These are phyloP conservation scores for Taiwanofungus camphoratus DNA, from an alignment of 1,284 basidiomycete species.

Conservation along the genomic window DNA sequence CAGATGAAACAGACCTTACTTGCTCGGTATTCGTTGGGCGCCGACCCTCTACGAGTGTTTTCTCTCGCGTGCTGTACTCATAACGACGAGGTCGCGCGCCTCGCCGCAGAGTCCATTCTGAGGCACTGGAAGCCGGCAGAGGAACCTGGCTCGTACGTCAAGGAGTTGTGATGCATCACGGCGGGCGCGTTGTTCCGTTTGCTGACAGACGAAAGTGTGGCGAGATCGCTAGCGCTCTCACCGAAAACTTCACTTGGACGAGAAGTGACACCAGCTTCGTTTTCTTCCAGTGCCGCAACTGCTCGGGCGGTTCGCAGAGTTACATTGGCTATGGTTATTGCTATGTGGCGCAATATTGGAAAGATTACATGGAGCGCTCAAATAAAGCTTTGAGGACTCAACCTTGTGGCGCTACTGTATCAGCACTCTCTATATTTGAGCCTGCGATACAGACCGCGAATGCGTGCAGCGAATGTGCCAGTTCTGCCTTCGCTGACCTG, in stretches of 20 bases:
- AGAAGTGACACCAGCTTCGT: no score
- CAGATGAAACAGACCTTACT: slow-evolving; percentile 2
- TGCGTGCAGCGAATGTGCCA: neutral
- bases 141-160: neutral
- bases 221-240: neutral
- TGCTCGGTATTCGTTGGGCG: neutral
- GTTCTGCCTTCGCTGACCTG: neutral
- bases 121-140: neutral
- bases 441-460: neutral
- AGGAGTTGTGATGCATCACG: slow-evolving; percentile 5
- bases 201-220: slow-evolving; percentile 5
- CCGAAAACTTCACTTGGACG: neutral
- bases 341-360: neutral
- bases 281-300: no score
- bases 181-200: slow-evolving; percentile 6
- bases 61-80: slow-evolving; percentile 6
- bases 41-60: slow-evolving; percentile 3
- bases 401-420: neutral
- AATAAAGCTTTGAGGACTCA: neutral
- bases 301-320: neutral
- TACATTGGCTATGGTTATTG: neutral
- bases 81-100: slow-evolving; percentile 5
- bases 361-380: neutral
- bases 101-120: slow-evolving; percentile 6
- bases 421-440: neutral